A percentile compares a stretch with the other conserved stretches of the same genome.
These are phyloP conservation scores for Tolypocladium tundrense DNA, from an alignment of 2,329 filamentous ascomycete species.

Conservation along the genomic window DNA sequence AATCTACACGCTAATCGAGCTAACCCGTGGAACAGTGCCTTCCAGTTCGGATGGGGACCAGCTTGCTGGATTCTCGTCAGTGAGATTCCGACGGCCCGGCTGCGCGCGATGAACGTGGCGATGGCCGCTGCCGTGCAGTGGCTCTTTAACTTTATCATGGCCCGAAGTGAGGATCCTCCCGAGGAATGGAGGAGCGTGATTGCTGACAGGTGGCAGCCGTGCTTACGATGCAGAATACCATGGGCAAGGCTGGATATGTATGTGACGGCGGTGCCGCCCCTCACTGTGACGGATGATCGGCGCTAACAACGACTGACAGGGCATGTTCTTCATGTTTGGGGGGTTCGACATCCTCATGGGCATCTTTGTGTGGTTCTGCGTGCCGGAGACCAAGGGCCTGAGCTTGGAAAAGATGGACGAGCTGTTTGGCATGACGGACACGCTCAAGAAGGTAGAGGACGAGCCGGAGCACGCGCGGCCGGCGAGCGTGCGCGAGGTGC, in stretches of 20 bases:
- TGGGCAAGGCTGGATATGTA: slow-evolving; percentile 30
- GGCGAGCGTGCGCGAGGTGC: slow-evolving; percentile 16
- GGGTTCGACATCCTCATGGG: slow-evolving; percentile 56
- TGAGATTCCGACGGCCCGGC: slow-evolving; percentile 58
- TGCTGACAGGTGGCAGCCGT: slow-evolving; percentile 29
- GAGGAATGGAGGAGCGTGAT: neutral
- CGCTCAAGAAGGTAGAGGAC: slow-evolving; percentile 16
- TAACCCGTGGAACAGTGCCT: slow-evolving; percentile 32
- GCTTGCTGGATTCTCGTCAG: slow-evolving; percentile 62
- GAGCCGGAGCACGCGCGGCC: slow-evolving; percentile 17
- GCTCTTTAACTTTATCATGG: slow-evolving; percentile 67
- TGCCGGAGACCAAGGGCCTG: slow-evolving; percentile 62
- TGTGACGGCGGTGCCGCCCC: slow-evolving; percentile 7
- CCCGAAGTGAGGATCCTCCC: slow-evolving; percentile 31
- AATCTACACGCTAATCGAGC: neutral
- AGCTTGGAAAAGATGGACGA: slow-evolving; percentile 57
- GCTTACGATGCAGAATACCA: slow-evolving; percentile 54
- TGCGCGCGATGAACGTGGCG: slow-evolving; percentile 57
- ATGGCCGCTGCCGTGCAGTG: slow-evolving; percentile 60
- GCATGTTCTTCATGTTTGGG: slow-evolving; percentile 60
- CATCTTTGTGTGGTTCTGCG: slow-evolving; percentile 55
- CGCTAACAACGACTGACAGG: slow-evolving; percentile 18
- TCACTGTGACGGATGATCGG: neutral
- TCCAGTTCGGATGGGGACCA: slow-evolving; percentile 62
- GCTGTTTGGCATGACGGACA: slow-evolving; percentile 49